phyloP scores from a whole-genome alignment of 345 rosid species.

The Melaleuca alternifolia region DNA sequence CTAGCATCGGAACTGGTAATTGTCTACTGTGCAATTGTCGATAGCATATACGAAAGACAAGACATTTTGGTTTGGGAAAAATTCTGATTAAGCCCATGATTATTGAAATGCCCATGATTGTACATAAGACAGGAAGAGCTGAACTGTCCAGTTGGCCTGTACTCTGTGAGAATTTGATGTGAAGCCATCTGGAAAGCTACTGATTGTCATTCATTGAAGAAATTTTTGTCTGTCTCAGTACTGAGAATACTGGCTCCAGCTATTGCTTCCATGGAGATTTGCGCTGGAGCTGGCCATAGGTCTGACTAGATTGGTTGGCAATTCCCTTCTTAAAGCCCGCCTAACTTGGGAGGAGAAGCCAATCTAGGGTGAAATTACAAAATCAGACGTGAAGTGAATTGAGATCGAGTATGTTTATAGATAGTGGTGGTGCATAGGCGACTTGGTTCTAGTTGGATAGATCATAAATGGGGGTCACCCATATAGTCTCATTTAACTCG shows the following conservation, averaged over 20 bases:
- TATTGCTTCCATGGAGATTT: background rate
- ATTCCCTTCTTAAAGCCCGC: background rate
- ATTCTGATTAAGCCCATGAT: background rate
- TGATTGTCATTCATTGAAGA: background rate
- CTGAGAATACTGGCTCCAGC: background rate
- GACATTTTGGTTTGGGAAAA: background rate
- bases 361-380: background rate
- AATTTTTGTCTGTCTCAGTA: background rate
- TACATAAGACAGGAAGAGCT: background rate
- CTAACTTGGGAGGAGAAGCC: background rate
- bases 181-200: background rate
- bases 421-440: background rate
- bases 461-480: background rate
- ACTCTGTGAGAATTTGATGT: background rate
- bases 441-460: background rate
- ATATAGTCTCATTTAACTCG: background rate
- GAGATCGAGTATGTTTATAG: background rate
- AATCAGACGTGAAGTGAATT: background rate
- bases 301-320: background rate
- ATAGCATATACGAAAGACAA: background rate
- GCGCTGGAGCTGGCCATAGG: background rate
- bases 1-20: background rate
- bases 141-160: background rate
- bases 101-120: background rate
- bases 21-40: background rate